These are phyloP conservation scores for Toxoplasma gondii DNA, from an alignment of 169 alveolate genomes.

Conservation along the genomic window DNA sequence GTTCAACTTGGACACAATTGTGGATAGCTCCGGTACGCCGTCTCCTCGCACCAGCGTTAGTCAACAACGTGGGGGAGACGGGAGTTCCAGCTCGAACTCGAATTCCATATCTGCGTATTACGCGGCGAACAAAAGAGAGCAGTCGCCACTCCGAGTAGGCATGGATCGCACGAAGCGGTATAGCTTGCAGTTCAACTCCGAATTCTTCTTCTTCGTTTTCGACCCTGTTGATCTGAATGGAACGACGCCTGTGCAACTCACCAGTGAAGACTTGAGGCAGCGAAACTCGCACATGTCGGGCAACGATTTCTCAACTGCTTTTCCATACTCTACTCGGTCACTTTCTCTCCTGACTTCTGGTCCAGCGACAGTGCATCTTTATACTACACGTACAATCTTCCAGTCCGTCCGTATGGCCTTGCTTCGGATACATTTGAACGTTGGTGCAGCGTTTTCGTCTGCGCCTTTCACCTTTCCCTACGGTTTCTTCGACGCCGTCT, in stretches of 20 bases:
- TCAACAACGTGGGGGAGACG: neutral
- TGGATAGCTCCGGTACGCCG: neutral
- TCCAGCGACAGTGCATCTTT: neutral
- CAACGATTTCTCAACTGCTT: neutral
- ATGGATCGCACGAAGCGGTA: constrained; percentile 24
- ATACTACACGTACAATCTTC: constrained; percentile 34
- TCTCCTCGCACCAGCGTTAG: neutral
- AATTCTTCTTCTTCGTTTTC: constrained; percentile 32
- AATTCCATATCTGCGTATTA: neutral
- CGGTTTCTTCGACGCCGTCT: neutral
- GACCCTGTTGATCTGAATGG: neutral
- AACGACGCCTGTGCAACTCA: neutral
- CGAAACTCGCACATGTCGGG: neutral
- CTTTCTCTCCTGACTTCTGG: constrained; percentile 30
- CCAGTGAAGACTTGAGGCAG: neutral
- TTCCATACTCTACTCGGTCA: constrained; percentile 1
- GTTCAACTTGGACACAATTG: constrained; percentile 13
- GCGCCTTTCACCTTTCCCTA: neutral
- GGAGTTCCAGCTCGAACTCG: neutral
- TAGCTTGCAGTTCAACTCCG: constrained; percentile 30
- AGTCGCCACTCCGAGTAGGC: neutral
- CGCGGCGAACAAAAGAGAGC: constrained; percentile 27
- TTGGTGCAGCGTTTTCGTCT: neutral
- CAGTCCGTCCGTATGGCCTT: constrained; percentile 32
- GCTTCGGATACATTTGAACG: constrained; percentile 26